Evolutionary conservation across 352 stramenopile genomes (phyloP).

Genomic region (Blastocystis sp.): DNA sequence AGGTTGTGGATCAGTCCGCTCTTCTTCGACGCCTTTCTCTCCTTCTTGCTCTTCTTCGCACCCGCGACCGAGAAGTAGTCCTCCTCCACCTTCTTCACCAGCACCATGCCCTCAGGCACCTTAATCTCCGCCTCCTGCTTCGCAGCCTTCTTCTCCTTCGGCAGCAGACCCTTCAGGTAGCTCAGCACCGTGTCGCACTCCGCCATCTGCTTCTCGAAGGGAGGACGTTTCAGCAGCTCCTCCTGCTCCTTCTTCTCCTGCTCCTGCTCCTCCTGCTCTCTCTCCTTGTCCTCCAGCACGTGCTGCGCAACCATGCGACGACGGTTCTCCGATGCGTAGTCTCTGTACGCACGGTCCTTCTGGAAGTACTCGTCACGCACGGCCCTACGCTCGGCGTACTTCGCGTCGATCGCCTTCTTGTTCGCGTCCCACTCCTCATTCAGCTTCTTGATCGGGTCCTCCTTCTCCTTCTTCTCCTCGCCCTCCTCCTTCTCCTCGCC

Average conservation of each 20-base stretch:
- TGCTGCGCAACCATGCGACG: not conserved
- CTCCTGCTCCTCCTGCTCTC: not conserved
- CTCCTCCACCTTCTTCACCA: conserved; percentile 52
- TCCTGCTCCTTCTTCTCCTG: conserved; percentile 13
- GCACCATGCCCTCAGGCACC: conserved; percentile 25
- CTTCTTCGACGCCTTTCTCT: conserved; percentile 25
- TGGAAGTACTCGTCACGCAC: not conserved
- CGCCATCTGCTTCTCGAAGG: conserved; percentile 49
- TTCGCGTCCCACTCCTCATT: conserved; percentile 40
- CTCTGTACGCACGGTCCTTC: not conserved
- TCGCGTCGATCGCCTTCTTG: conserved; percentile 1
- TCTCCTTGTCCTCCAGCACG: not conserved
- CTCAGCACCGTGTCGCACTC: conserved; percentile 22
- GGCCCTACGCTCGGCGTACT: not conserved
- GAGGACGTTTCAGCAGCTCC: conserved; percentile 28
- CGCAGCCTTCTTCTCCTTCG: not conserved
- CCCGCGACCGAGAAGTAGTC: not conserved
- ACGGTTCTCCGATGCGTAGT: not conserved
- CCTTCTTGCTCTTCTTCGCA: conserved; percentile 23
- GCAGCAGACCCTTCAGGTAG: conserved; percentile 36
- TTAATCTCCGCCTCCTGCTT: not conserved
- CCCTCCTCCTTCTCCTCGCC: not conserved
- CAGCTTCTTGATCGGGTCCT: conserved; percentile 32
- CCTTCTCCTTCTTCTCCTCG: conserved; percentile 22
- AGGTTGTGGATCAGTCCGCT: not conserved